Evolutionary conservation across 1,139 yeast genomes (phyloP), one percentile per base, ranked within the genome.

Genomic region (Suzukiozyma palmioleophila): DNA sequence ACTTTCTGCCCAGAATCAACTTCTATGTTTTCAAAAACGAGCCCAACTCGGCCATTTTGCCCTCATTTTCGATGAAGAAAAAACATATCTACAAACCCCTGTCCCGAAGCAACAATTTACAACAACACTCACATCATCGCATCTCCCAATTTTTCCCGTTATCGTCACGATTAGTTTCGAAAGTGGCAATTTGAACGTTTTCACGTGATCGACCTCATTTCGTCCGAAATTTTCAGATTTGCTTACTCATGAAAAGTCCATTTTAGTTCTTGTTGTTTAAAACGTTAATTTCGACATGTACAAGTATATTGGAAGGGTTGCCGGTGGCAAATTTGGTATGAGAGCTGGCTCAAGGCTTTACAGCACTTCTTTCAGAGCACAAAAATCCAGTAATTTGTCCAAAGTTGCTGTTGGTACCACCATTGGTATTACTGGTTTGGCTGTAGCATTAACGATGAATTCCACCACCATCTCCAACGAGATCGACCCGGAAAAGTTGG

Each of bases 351-450:
- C 31, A 3, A 28, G 31, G 16, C 14, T 12, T 15, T 28, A 28
- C 16, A 28, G 31, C 31, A 28, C 15, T 28, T n/a, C 31, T 28
- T 28, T 28, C 14, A 28, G 31, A 28, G 15, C 16, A 8, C 31
- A 28, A 28, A 28, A 28, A 8, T 28, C 15, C 7, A 6, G 6
- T 8, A 28, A 28, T 28, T 12, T 28, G 31, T 8, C 35, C 13
- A 27, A 12, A 15, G 16, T 32, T 29, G 35, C 32, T 33, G 28
- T 29, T 27, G 38, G 24, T 25, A 27, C 36, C 4, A 32, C 35
- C 32, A 38, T 37, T 11, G 46, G 48, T 7, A 27, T 41, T 33
- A 28, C 16, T 14, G 14, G 15, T 8, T 28, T 28, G 14, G 31
- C 31, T 8, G 14, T 28, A 8, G 31, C 15, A 3, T 13, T 28